These are phyloP conservation scores for Pseudogymnoascus sp. DNA, from an alignment of 2,329 filamentous ascomycete species.

Conservation along the genomic window DNA sequence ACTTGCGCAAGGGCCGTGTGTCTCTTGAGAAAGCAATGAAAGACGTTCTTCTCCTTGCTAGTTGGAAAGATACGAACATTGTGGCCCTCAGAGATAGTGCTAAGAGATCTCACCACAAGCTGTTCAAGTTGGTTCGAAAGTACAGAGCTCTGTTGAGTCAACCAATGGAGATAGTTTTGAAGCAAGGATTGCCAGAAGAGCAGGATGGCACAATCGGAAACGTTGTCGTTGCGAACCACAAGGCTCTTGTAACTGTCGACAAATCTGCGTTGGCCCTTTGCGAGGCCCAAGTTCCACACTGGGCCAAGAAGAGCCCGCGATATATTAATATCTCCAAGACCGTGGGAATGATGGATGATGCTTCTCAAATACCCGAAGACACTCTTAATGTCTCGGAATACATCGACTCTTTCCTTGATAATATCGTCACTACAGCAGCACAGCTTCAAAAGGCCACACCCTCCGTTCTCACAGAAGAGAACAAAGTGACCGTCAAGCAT, in stretches of 20 bases:
- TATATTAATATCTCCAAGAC: conserved; percentile 66
- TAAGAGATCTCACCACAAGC: conserved; percentile 79
- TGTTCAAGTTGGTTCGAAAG: conserved; percentile 86
- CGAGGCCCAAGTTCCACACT: conserved; percentile 29
- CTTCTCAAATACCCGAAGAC: conserved; percentile 47
- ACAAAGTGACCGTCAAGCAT: conserved; percentile 76
- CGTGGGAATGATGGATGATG: conserved; percentile 64
- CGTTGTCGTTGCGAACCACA: not conserved
- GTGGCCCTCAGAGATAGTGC: conserved; percentile 83
- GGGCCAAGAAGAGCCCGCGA: conserved; percentile 49
- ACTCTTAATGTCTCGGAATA: conserved; percentile 51
- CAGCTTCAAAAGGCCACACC: conserved; percentile 83
- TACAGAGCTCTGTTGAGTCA: conserved; percentile 75
- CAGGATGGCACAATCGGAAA: not conserved
- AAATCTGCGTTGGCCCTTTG: conserved; percentile 24
- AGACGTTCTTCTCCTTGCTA: conserved; percentile 85
- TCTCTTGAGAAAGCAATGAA: conserved; percentile 87
- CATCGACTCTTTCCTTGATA: conserved; percentile 61
- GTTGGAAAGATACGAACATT: conserved; percentile 98
- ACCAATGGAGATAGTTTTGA: conserved; percentile 61
- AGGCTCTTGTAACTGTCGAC: conserved; percentile 20
- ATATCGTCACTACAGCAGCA: conserved; percentile 60
- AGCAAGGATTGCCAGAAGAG: conserved; percentile 51
- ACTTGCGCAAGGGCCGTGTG: conserved; percentile 59
- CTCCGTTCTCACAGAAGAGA: conserved; percentile 73